phyloP scores from a whole-genome alignment of 441 rosid species.

The Metrosideros polymorpha region DNA sequence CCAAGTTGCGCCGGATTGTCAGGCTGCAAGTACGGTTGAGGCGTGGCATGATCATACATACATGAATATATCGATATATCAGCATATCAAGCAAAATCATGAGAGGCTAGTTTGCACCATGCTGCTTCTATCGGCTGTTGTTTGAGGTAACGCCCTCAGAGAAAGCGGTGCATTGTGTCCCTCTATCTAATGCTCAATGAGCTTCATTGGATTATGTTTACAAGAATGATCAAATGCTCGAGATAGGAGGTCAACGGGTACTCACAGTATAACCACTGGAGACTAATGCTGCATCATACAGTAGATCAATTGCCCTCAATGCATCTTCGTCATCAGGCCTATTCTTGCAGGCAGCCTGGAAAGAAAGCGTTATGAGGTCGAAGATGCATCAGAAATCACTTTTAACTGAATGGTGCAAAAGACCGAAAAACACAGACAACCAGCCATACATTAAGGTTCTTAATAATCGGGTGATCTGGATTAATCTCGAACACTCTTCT shows the following conservation, averaged over 20 bases:
- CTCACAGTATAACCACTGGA: slow-evolving; percentile 89
- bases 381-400: neutral
- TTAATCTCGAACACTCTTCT: slow-evolving; percentile 95
- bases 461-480: slow-evolving; percentile 74
- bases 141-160: neutral
- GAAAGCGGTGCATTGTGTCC: neutral
- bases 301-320: slow-evolving; percentile 70
- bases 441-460: slow-evolving; percentile 43
- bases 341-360: slow-evolving; percentile 63
- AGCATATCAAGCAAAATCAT: neutral
- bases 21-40: slow-evolving; percentile 38
- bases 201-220: neutral
- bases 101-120: neutral
- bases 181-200: neutral
- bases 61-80: neutral
- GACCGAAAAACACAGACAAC: neutral
- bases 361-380: neutral
- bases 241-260: neutral
- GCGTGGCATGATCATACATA: neutral
- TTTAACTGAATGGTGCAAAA: neutral
- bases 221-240: neutral
- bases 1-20: slow-evolving; percentile 90
- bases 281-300: slow-evolving; percentile 80
- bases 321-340: slow-evolving; percentile 76
- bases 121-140: neutral